Base-by-base conservation (phyloP, 1,139 yeast species). In the Suhomyces panamericanus region DNA sequence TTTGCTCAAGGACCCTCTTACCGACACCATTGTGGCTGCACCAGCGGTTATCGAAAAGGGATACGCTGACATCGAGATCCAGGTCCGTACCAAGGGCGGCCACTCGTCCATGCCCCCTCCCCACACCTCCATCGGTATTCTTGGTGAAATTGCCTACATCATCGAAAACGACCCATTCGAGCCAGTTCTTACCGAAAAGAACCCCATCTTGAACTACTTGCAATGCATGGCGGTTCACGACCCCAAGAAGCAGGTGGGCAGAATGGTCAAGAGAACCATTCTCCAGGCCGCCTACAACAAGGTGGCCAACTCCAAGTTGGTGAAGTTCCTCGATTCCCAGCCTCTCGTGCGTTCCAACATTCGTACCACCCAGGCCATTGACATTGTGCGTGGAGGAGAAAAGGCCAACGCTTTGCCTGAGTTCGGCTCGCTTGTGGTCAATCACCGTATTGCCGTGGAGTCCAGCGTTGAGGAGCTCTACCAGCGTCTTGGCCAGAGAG, bases 21-120 rank as follows among this genome's bases (percentile, higher is more conserved):
- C 70, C n/a, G 63, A 64, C n/a, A 57, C 64, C 15, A 54, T 71
- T 12, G 55, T 73, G 17, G 77, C 75, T 20, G 51, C 55, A 38
- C 73, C 76, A 13, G 77, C 79, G 15, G 79, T 82, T 29, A 80
- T 81, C 30, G 93, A 85, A 56, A 85, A 85, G 64, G 93, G 93
- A 0, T 77, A 76, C 51, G 54, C 78, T 40, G 84, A 83, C 55
- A 57, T 77, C 9, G 55, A 60, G 11, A 67, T 82, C 36, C 66
- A 72, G 4, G 62, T 85, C 22, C 67, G 65, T 15, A 78, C 85
- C 2, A 79, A 80, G 9, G 91, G 91, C 41, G 91, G 91, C 2
- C 91, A 85, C 55, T 81, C 90, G 1, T 80, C 87, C 2, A 64
- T 77, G n/a, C 91, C 91, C 10, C 86, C 85, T 6, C 80, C 75